Base-by-base conservation (phyloP, 345 rosid genomes). In the Arabidopsis arenosa region DNA sequence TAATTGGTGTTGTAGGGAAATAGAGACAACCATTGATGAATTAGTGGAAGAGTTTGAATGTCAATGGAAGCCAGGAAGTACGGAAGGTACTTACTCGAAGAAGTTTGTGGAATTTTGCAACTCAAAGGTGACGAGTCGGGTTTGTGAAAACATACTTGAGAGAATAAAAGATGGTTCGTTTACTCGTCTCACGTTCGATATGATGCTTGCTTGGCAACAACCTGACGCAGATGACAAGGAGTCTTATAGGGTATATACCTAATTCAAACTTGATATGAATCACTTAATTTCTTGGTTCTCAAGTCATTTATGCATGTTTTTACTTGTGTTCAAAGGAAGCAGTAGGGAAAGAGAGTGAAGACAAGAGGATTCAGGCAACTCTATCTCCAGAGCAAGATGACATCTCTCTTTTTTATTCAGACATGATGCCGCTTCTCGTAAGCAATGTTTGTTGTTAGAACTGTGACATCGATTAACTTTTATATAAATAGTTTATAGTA, bases 351-450 rank as follows among this genome's bases (percentile, higher is more conserved):
- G 91, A 79, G 78, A 83, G 70, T 63, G 91, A 89, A 80, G 99
- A 95, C 7, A 79, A 63, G 78, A 84, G 76, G 76, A 74, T 73
- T 47, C 73, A 66, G 4, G 58, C 79, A 63, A 52, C 76, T n/a
- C 43, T 68, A 26, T 67, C 84, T 43, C 66, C 80, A 17, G 96
- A 84, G 56, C 83, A 83, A 53, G 98, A 90, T 44, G 99, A 95
- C 2, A 73, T 83, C 73, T 72, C 94, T 75, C 97, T 92, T 15
- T 95, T 95, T 72, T 92, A 92, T 63, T 79, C 98, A 13, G 97
- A 92, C 82, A 69, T 89, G 58, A 88, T 95, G 98, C 96, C 97
- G 3, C 93, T 95, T 76, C 89, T 95, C 0, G 99, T 95, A 87
- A 85, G 92, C n/a, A 12, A 11, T 0, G 48, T 30, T 66, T 40